Conservation (phyloP, 192 early-diverging fungal genomes). For the Coemansia sp. region DNA sequence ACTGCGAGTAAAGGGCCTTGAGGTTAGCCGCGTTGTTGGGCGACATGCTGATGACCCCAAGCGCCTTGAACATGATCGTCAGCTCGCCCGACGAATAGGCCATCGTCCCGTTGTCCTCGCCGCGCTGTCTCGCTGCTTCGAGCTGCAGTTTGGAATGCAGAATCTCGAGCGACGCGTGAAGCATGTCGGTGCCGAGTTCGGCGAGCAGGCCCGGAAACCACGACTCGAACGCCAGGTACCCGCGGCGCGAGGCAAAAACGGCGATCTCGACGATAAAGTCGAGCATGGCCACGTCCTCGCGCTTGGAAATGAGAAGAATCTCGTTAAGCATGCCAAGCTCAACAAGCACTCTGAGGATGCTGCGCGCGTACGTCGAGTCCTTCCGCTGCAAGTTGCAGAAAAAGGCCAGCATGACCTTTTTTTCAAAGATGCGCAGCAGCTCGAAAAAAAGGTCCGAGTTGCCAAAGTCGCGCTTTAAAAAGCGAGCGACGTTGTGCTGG, state of each 20-base stretch:
- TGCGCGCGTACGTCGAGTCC: slow-evolving; percentile 29
- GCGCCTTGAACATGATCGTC: slow-evolving; percentile 41
- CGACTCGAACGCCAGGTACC: slow-evolving; percentile 44
- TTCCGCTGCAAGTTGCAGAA: slow-evolving; percentile 52
- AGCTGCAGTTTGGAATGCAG: slow-evolving; percentile 49
- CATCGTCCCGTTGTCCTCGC: slow-evolving; percentile 30
- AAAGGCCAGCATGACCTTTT: slow-evolving; percentile 45
- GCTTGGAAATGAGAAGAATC: slow-evolving; percentile 39
- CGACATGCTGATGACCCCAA: slow-evolving; percentile 34
- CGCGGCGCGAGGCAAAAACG: slow-evolving; percentile 47
- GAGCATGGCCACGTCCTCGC: slow-evolving; percentile 51
- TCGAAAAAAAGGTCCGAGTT: slow-evolving; percentile 46
- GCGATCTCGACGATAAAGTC: slow-evolving; percentile 54
- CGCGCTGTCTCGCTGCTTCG: slow-evolving; percentile 49
- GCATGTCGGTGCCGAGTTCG: slow-evolving; percentile 44
- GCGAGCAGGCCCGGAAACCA: slow-evolving; percentile 49
- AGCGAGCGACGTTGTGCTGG: slow-evolving; percentile 47
- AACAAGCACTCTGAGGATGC: slow-evolving; percentile 36
- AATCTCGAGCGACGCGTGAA: slow-evolving; percentile 50
- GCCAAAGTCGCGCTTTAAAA: slow-evolving; percentile 40
- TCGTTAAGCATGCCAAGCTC: slow-evolving; percentile 46
- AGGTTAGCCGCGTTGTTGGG: slow-evolving; percentile 51
- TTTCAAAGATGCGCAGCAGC: slow-evolving; percentile 49
- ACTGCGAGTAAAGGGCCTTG: slow-evolving; percentile 52
- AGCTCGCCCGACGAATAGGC: slow-evolving; percentile 44